Evolutionary conservation across 495 filamentous ascomycete genomes (phyloP), one percentile per base, ranked within the genome.

Genomic region (Penicillium coffeae): DNA sequence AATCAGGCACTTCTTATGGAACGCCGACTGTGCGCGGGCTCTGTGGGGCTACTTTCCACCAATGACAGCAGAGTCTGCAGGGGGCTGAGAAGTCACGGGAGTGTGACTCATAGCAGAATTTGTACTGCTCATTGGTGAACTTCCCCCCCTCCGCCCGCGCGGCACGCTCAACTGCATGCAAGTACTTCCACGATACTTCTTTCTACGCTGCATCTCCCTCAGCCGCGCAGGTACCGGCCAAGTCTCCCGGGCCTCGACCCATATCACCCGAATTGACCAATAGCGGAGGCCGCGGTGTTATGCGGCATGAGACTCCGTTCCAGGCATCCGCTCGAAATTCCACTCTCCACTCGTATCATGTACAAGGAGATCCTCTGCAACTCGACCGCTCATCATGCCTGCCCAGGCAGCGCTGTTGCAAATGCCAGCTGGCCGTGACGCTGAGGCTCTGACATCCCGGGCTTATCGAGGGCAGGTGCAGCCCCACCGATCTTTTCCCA

Each of bases 1-100:
- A 63, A 47, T 68, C 62, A 72, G 69, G 69, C 65, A 70, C 60
- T 65, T 66, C 59, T 69, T 72, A 69, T 70, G 51, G 54, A 46
- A 38, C n/a, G 44, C 48, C 40, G 45, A 21, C 42, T 59, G 63
- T 66, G 65, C 63, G 68, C 50, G 44, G 25, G 56, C 41, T 30
- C 21, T 25, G 15, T 37, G 21, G 21, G 20, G 21, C 66, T 62
- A 63, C 62, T 65, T 54, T 56, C 14, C 10, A 8, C 44, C 44
- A 47, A 38, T 47, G 4, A 47, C 12, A 15, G 5, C 9, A 2
- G 2, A 14, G 56, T 38, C 59, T 54, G 14, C 25, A 58, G 42
- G 13, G 42, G 58, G 66, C 41, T 56, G 47, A 57, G 56, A 15
- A 48, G 60, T 68, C 63, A 68, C 65, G 65, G 57, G 62, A n/a